These are phyloP conservation scores for Chytridium lagenaria DNA, from an alignment of 371 early-diverging fungal genomes.

Conservation along the genomic window DNA sequence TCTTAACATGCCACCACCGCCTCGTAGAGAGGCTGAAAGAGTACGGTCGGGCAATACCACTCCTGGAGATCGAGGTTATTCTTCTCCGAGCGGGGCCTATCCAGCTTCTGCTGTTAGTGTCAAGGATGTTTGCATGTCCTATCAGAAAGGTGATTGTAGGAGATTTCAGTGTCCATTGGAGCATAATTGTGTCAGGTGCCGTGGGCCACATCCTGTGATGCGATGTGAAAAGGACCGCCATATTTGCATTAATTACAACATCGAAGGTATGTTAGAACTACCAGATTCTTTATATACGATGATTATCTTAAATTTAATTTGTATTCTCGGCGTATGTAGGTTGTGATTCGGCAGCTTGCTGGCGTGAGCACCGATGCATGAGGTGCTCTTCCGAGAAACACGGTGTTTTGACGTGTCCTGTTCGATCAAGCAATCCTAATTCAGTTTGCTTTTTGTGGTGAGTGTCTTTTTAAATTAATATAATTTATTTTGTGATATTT, in stretches of 20 bases:
- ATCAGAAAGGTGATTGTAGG: not conserved
- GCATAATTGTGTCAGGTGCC: not conserved
- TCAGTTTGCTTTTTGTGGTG: conserved; percentile 13
- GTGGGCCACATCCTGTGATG: not conserved
- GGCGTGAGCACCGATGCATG: conserved; percentile 10
- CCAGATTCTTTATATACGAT: not conserved
- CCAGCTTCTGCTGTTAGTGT: no score
- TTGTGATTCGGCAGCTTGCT: not conserved
- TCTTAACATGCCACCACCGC: no score
- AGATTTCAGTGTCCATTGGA: not conserved
- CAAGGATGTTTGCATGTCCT: not conserved
- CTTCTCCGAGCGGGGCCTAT: no score
- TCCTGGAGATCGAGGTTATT: no score
- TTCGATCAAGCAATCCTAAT: not conserved
- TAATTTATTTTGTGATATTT: not conserved
- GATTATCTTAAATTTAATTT: not conserved
- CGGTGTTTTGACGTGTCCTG: not conserved
- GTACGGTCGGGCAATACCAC: no score
- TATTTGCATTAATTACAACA: conserved; percentile 10
- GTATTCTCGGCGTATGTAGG: not conserved
- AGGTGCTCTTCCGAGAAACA: conserved; percentile 7
- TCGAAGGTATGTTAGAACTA: not conserved
- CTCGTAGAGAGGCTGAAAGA: no score
- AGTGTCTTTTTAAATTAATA: not conserved
- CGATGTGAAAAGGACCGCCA: not conserved